These are phyloP conservation scores for Pluteus cervinus DNA, from an alignment of 768 basidiomycete genomes.

Conservation along the genomic window DNA sequence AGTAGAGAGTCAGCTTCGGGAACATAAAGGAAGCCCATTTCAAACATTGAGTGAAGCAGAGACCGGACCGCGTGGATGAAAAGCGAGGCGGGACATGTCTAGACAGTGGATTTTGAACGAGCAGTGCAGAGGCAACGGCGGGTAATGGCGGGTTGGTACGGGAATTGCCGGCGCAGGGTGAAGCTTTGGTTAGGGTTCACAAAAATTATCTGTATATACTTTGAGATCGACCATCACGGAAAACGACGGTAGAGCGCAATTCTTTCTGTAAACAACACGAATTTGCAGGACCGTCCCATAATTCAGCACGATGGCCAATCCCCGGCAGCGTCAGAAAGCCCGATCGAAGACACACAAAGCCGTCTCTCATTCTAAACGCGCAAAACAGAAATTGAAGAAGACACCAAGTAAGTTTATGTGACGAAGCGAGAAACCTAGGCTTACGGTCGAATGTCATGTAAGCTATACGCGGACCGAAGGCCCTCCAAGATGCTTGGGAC, in stretches of 20 bases:
- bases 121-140: constrained; percentile 1
- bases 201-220: no score
- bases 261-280: no score
- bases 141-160: background rate
- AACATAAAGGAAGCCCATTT: constrained; percentile 1
- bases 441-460: constrained; percentile 13
- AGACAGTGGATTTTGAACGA: constrained; percentile 3
- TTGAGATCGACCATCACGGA: no score
- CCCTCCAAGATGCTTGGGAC: constrained; percentile 84
- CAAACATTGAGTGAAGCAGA: constrained; percentile 32
- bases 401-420: constrained; percentile 51
- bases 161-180: constrained; percentile 1
- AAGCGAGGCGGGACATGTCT: constrained; percentile 37
- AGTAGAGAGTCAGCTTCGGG: constrained; percentile 8
- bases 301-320: constrained; percentile 71
- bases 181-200: no score
- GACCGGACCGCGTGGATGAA: constrained; percentile 32
- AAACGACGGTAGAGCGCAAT: no score
- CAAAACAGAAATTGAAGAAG: constrained; percentile 74
- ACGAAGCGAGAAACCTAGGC: constrained; percentile 1
- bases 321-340: constrained; percentile 84
- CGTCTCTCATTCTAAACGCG: constrained; percentile 67
- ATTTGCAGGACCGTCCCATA: no score
- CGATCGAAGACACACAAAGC: constrained; percentile 72
- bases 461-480: constrained; percentile 80